Conservation (phyloP, 805 yeast genomes). For the Candida pseudoglaebosa region DNA sequence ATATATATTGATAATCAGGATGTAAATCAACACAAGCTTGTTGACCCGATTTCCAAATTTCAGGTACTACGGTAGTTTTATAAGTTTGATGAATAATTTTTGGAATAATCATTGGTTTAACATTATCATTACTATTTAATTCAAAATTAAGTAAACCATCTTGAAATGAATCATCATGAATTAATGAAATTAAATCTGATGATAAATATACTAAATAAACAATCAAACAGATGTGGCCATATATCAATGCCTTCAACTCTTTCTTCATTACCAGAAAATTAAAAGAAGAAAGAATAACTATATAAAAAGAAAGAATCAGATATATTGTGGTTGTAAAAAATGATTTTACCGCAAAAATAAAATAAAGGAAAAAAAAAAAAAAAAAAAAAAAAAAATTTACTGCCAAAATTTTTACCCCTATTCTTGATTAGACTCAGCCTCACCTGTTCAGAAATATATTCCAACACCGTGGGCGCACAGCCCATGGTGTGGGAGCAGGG, state of each 20-base stretch:
- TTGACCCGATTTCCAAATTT: constrained; percentile 75
- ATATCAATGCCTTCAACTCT: constrained; percentile 58
- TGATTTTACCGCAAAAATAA: not conserved
- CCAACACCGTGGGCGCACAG: too few species aligned
- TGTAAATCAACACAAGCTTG: constrained; percentile 71
- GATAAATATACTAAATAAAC: constrained; percentile 56
- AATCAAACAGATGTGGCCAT: constrained; percentile 55
- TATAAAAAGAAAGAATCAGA: not conserved
- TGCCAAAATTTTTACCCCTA: too few species aligned
- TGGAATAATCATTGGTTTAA: constrained; percentile 63
- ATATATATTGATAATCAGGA: constrained; percentile 81
- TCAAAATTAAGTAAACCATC: constrained; percentile 65
- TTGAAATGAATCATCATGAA: constrained; percentile 65
- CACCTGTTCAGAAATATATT: too few species aligned
- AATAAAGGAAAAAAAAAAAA: constrained; percentile 2
- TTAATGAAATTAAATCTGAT: constrained; percentile 67
- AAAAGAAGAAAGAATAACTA: too few species aligned
- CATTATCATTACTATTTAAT: constrained; percentile 49
- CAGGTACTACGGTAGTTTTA: constrained; percentile 75
- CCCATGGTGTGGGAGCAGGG: too few species aligned
- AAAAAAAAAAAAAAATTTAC: not conserved
- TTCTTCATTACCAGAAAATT: constrained; percentile 61
- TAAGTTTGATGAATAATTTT: constrained; percentile 93
- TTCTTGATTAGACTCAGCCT: too few species aligned
- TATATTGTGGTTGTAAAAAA: not conserved